Base-by-base conservation (phyloP, 176 grass and related monocot species). In the Musa acuminata region DNA sequence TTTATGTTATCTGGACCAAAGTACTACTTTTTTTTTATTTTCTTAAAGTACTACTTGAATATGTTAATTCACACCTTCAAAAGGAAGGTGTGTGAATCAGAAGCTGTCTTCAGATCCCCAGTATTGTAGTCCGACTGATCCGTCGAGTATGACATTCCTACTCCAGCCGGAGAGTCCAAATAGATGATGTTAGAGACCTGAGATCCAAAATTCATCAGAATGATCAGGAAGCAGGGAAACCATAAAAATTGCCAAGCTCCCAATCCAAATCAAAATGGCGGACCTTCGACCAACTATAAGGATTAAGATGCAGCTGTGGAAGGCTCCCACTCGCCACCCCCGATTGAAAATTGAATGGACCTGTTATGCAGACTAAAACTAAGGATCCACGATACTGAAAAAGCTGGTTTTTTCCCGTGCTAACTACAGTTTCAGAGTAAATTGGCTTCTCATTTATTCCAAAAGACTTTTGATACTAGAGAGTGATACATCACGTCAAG, bases 221-320 rank as follows among this genome's bases (percentile, higher is more conserved):
- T 52, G 14, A 66, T 23, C 21, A 52, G n/a, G 49, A 77, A 51
- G 48, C 35, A 21, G 67, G 26, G 9, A 9, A 9, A 70, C 2
- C 67, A 70, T 11, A 70, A 9, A 11, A 49, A 51, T 51, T 20
- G 29, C 8, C 49, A 14, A 60, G 68, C 71, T 2, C 9, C 13
- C 2, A 63, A 17, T 21, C 16, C 49, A 20, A 51, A 54, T 1
- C 11, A 48, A 69, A 77, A 43, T 26, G 14, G 25, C 49, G 16
- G 76, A 96, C 92, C 90, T 96, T 96, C 35, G 92, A 96, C 92
- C 92, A 92, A 80, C 83, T 90, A 29, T 92, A 96, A 11, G 89
- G 84, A 57, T 96, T 92, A 72, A 96, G 84, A 64, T 92, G 92
- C 53, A 96, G 92, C 87, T 90, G 85, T 52, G 92, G 92, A 23